phyloP scores from a whole-genome alignment of 2,329 filamentous ascomycete species.

The Cercospora berteroae region DNA sequence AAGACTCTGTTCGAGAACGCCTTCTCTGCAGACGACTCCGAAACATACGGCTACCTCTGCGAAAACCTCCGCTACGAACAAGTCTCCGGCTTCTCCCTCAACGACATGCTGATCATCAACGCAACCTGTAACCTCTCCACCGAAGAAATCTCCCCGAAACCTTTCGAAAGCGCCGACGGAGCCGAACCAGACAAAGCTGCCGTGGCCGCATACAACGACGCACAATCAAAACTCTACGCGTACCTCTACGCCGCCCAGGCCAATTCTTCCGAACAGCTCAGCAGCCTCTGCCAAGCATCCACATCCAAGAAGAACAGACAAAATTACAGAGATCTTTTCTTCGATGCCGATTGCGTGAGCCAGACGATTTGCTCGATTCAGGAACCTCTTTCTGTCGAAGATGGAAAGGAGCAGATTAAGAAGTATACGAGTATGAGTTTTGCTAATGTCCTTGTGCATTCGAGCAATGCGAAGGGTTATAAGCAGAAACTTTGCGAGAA shows the following conservation, averaged over 20 bases:
- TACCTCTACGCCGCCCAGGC: slow-evolving; percentile 24
- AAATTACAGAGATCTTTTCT: slow-evolving; percentile 16
- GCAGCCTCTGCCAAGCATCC: neutral
- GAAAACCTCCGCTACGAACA: slow-evolving; percentile 26
- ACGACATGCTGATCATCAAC: slow-evolving; percentile 22
- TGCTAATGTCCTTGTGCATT: slow-evolving; percentile 23
- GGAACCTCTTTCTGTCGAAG: slow-evolving; percentile 13
- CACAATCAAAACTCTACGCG: slow-evolving; percentile 25
- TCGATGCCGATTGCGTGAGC: slow-evolving; percentile 24
- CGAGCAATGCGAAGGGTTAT: slow-evolving; percentile 25
- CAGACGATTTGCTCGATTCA: slow-evolving; percentile 26
- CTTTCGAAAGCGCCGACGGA: slow-evolving; percentile 13
- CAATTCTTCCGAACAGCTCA: slow-evolving; percentile 5
- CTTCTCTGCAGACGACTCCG: slow-evolving; percentile 24
- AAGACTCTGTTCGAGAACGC: slow-evolving; percentile 27
- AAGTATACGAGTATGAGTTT: slow-evolving; percentile 25
- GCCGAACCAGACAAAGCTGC: slow-evolving; percentile 15
- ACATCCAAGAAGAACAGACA: neutral
- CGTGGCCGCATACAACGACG: slow-evolving; percentile 20
- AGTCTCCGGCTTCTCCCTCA: slow-evolving; percentile 28
- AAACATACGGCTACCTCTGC: slow-evolving; percentile 29
- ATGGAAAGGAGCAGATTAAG: slow-evolving; percentile 18
- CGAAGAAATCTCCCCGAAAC: slow-evolving; percentile 9
- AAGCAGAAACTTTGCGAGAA: slow-evolving; percentile 24
- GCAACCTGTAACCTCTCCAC: slow-evolving; percentile 24